Evolutionary conservation across 2,329 filamentous ascomycete genomes (phyloP), one percentile per base, ranked within the genome.

Genomic region (Penicillium sp.): DNA sequence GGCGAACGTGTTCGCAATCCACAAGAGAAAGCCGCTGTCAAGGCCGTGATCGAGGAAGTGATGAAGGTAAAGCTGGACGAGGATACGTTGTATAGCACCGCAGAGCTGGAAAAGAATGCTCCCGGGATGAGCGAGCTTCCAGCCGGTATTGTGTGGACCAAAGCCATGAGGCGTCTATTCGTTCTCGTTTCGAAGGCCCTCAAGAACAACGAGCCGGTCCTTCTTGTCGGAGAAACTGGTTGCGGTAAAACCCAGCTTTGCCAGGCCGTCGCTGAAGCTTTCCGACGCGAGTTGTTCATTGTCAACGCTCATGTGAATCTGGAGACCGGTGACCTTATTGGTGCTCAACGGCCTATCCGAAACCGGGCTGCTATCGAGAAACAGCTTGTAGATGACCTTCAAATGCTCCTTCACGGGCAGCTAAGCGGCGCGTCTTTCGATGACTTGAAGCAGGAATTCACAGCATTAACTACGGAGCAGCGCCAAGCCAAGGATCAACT

Each of bases 231-330:
- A 54, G 94, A 98, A 66, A 99, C 93, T 17, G 93, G 93, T 6
- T 97, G 91, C 63, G 93, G 94, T 53, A 99, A 99, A 72, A 99
- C 93, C 0, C 96, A 91, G 2, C 87, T 98, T 6, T 94, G 88
- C 58, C 93, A 99, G 66, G 79, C 95, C 64, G 78, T 97, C 46
- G 89, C 93, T 3, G 85, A 95, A 62, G 85, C 87, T 4, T 78
- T 88, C 54, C 75, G 77, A 15, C 88, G 85, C 61, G 75, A 87
- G 55, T 74, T 99, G 34, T 83, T 90, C 58, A 93, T 91, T 59
- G 85, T 98, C 62, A 99, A 98, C 64, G 93, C 94, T 3, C 94
- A 99, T 69, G 91, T 97, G 59, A 99, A 98, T 57, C 90, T 93
- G 0, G 94, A 99, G 67, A 97, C 94, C 0, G 91, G 93, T 15